A percentile compares a stretch with the other conserved stretches of the same genome.
These are phyloP conservation scores for Heliamphora exappendiculata DNA, from an alignment of 148 eudicot genomes.

Conservation along the genomic window DNA sequence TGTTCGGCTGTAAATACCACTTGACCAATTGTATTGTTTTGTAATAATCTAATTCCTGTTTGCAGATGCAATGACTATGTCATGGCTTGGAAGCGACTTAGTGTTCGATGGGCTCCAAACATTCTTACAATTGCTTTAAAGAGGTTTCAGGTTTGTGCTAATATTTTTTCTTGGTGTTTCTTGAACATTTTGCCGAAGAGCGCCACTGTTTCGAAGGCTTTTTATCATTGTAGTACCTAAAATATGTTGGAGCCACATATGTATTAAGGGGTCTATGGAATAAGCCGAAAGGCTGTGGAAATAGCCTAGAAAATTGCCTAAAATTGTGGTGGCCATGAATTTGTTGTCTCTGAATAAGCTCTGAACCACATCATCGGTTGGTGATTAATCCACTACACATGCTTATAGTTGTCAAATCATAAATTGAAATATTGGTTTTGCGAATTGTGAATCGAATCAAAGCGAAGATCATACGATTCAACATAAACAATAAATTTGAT, in stretches of 20 bases:
- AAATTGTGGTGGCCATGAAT: not conserved
- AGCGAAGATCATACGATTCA: no score
- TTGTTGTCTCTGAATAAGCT: not conserved
- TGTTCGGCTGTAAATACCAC: not conserved
- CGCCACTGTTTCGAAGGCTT: not conserved
- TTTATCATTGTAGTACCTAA: not conserved
- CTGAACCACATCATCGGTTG: conserved; percentile 1
- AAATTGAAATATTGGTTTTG: no score
- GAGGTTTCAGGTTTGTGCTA: conserved; percentile 72
- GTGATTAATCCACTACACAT: not conserved
- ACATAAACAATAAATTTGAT: no score
- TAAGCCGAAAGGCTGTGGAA: not conserved
- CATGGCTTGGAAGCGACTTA: conserved; percentile 78
- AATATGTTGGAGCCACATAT: not conserved
- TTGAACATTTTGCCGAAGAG: not conserved
- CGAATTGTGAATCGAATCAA: no score
- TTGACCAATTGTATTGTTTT: not conserved
- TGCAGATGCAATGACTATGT: conserved; percentile 94
- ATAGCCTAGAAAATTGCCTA: not conserved
- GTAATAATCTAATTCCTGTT: conserved; percentile 6
- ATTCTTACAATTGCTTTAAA: conserved; percentile 88
- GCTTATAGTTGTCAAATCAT: no score
- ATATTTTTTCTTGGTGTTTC: not conserved
- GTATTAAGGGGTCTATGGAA: not conserved
- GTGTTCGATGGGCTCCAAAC: conserved; percentile 67